phyloP scores from a whole-genome alignment of 2,329 filamentous ascomycete genomes.

The Colletotrichum plurivorum region DNA sequence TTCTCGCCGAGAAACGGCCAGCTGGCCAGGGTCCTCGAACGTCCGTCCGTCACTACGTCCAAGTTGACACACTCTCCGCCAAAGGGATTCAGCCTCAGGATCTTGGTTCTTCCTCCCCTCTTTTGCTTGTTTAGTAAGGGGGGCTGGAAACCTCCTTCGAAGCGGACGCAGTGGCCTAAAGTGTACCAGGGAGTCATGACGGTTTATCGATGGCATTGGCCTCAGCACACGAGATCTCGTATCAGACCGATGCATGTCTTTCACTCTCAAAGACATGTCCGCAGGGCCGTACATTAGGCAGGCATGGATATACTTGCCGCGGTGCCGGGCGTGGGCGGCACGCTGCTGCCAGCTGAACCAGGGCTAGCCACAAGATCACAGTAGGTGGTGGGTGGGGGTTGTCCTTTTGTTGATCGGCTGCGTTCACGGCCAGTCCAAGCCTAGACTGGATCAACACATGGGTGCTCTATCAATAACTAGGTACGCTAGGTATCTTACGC shows the following conservation, averaged over 20 bases:
- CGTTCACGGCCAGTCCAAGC: slow-evolving; percentile 1
- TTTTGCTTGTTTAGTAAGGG: background rate
- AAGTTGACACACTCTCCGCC: background rate
- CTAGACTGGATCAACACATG: slow-evolving; percentile 34
- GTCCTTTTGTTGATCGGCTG: slow-evolving; percentile 13
- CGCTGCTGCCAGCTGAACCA: slow-evolving; percentile 15
- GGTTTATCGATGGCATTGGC: background rate
- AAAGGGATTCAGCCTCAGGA: background rate
- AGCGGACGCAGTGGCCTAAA: background rate
- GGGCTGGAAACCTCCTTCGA: background rate
- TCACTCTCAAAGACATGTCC: background rate
- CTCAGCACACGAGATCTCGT: background rate
- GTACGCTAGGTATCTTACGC: background rate
- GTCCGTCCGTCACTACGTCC: background rate
- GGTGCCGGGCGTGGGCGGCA: slow-evolving; percentile 15
- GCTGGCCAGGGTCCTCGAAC: background rate
- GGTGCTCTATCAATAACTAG: slow-evolving; percentile 21
- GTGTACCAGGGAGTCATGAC: background rate
- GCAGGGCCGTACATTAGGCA: slow-evolving; percentile 7
- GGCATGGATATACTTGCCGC: slow-evolving; percentile 11
- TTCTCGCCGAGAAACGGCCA: background rate
- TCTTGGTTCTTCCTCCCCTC: background rate
- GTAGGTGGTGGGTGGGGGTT: background rate
- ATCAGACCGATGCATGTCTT: slow-evolving; percentile 19
- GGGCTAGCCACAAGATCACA: background rate